Evolutionary conservation across 345 rosid genomes (phyloP).

Genomic region (Euphorbia peplus): DNA sequence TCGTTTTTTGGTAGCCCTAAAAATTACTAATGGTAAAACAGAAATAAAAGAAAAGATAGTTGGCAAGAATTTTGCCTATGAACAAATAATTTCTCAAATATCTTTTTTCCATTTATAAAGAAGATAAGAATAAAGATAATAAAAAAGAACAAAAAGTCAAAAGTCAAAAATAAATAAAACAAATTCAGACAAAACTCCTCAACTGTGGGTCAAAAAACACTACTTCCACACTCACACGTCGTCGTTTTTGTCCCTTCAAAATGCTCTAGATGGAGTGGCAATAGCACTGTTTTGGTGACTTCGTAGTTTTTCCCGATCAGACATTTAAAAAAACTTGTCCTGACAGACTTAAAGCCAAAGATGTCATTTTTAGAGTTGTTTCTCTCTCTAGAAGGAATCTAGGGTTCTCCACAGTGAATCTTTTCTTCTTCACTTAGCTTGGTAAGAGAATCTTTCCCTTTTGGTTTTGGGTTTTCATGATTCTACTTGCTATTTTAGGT

Average conservation of each 20-base stretch:
- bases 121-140: no score
- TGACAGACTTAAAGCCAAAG: conserved; percentile 1
- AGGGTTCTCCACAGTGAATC: conserved; percentile 28
- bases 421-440: not conserved
- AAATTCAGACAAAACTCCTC: no score
- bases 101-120: no score
- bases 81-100: no score
- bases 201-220: no score
- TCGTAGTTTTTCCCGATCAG: not conserved
- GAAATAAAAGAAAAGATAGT: no score
- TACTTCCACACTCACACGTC: no score
- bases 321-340: not conserved
- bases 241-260: not conserved
- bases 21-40: no score
- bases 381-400: conserved; percentile 19
- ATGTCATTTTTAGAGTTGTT: conserved; percentile 4
- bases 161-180: no score
- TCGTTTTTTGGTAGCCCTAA: no score
- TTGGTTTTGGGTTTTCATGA: conserved; percentile 8
- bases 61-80: no score
- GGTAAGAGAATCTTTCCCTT: conserved; percentile 21
- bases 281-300: not conserved
- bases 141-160: no score
- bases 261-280: not conserved
- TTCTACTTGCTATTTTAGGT: not conserved